Base-by-base conservation (phyloP, 1,284 basidiomycete genomes). In the Sporisorium graminicola region DNA sequence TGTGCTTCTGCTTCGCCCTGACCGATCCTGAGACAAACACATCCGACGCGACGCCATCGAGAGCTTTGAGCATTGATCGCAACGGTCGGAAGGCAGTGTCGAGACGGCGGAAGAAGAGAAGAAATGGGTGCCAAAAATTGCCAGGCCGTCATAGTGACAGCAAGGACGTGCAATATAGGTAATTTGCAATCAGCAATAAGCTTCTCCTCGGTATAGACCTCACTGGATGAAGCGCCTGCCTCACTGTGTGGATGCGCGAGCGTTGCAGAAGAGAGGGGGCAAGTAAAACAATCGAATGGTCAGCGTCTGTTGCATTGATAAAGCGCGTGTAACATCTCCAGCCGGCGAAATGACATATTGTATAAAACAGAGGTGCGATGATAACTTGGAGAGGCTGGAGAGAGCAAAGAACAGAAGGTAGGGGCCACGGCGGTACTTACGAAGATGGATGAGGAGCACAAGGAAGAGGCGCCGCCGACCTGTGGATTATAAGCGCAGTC, bases 161-260 rank as follows among this genome's bases (percentile, higher is more conserved):
- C 61, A 77, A 77, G 79, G 78, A 81, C 80, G 80, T 66, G 70
- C 66, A 75, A 75, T 78, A 78, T 81, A 77, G 77, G 77, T 81
- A 77, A 78, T 81, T 81, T 81, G 80, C 80, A 79, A 81, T 81
- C 77, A 81, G 80, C 80, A 81, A 77, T 80, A 75, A 74, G 74
- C 78, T 81, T 80, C 74, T 77, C 77, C 80, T 81, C 80, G 78
- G 80, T 80, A 77, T 69, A 75, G 74, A 80, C 80, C 78, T 81
- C 80, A 81, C 78, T 76, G 80, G 77, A 77, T 79, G 68, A 80
- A 81, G 75, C 77, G 76, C 78, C 76, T 80, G 78, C 77, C 77
- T 77, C 74, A 70, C 74, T 77, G 64, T 74, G 64, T 52, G 44
- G 61, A 63, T 63, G 66, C 56, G 60, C 46, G n/a, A 24, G 35